Conservation (phyloP, 2,329 filamentous ascomycete species). For the Shiraia bambusicola region DNA sequence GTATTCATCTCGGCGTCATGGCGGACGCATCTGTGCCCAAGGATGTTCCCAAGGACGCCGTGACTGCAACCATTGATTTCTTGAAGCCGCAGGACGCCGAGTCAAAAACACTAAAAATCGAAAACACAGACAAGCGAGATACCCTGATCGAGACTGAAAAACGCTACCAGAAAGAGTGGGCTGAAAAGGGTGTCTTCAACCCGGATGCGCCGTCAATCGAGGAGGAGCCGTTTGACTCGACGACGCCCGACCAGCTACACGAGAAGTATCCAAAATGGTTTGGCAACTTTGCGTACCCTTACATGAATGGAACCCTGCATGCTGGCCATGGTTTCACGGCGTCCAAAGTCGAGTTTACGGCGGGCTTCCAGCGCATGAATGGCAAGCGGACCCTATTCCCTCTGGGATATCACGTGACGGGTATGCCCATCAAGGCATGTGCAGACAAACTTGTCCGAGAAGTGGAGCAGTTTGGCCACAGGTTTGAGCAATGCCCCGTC, state of each 20-base stretch:
- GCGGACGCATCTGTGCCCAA: slow-evolving; percentile 33
- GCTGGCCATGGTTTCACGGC: slow-evolving; percentile 91
- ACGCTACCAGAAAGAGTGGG: slow-evolving; percentile 88
- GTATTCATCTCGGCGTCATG: slow-evolving; percentile 24
- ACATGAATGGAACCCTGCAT: slow-evolving; percentile 61
- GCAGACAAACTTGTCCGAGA: slow-evolving; percentile 93
- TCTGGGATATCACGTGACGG: slow-evolving; percentile 92
- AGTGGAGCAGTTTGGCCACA: slow-evolving; percentile 81
- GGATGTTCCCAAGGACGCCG: slow-evolving; percentile 46
- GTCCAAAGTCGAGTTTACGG: slow-evolving; percentile 89
- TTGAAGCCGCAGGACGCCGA: slow-evolving; percentile 57
- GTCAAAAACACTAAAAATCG: slow-evolving; percentile 65
- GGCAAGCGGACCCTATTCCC: slow-evolving; percentile 87
- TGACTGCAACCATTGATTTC: slow-evolving; percentile 54
- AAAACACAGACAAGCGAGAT: slow-evolving; percentile 84
- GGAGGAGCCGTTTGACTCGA: slow-evolving; percentile 74
- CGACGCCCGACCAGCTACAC: slow-evolving; percentile 73
- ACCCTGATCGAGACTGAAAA: slow-evolving; percentile 81
- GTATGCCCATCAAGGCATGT: slow-evolving; percentile 91
- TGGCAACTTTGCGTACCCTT: slow-evolving; percentile 68
- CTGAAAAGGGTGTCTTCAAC: slow-evolving; percentile 76
- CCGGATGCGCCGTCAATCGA: slow-evolving; percentile 76
- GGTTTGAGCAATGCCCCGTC: slow-evolving; percentile 71
- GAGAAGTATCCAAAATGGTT: slow-evolving; percentile 89
- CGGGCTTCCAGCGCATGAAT: slow-evolving; percentile 84